Evolutionary conservation across 2,329 filamentous ascomycete species (phyloP).

Genomic region (Hypoxylon sp.): DNA sequence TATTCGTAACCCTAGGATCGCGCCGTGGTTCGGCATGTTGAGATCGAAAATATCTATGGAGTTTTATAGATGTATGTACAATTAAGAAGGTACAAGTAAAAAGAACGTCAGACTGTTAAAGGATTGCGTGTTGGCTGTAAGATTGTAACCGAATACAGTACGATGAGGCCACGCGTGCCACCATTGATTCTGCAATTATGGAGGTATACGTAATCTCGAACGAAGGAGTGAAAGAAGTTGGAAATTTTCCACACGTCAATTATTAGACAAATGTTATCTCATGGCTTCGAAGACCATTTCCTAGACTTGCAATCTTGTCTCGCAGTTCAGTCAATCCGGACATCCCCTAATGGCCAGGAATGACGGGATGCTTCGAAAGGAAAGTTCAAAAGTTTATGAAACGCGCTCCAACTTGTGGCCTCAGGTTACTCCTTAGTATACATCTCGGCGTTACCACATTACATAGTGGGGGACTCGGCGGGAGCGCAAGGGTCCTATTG

Average conservation of each 20-base stretch:
- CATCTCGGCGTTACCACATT: too few species aligned
- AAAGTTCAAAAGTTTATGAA: slow-evolving; percentile 12
- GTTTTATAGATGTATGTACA: slow-evolving; percentile 14
- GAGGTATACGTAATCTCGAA: slow-evolving; percentile 19
- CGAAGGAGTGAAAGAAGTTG: slow-evolving; percentile 31
- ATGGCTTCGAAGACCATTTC: slow-evolving; percentile 21
- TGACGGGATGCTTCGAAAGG: slow-evolving; percentile 10
- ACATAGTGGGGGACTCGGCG: slow-evolving; percentile 7
- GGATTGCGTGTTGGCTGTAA: slow-evolving; percentile 9
- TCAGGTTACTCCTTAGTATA: too few species aligned
- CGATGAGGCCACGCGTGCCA: slow-evolving; percentile 27
- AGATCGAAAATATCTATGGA: slow-evolving; percentile 5
- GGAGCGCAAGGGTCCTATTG: too few species aligned
- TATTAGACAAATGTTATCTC: slow-evolving; percentile 30
- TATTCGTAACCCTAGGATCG: slow-evolving; percentile 64
- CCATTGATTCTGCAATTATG: slow-evolving; percentile 12
- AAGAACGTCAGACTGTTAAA: slow-evolving; percentile 13
- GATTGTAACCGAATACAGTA: slow-evolving; percentile 11
- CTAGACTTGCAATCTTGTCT: slow-evolving; percentile 21
- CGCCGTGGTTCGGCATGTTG: slow-evolving; percentile 62
- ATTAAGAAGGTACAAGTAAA: slow-evolving; percentile 19
- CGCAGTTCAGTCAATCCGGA: slow-evolving; percentile 23
- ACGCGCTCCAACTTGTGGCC: background rate
- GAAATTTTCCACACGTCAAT: slow-evolving; percentile 20
- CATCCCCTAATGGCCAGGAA: slow-evolving; percentile 32